Conservation (phyloP, 164 flowering plant genomes). For the Magnolia changhungtana region DNA sequence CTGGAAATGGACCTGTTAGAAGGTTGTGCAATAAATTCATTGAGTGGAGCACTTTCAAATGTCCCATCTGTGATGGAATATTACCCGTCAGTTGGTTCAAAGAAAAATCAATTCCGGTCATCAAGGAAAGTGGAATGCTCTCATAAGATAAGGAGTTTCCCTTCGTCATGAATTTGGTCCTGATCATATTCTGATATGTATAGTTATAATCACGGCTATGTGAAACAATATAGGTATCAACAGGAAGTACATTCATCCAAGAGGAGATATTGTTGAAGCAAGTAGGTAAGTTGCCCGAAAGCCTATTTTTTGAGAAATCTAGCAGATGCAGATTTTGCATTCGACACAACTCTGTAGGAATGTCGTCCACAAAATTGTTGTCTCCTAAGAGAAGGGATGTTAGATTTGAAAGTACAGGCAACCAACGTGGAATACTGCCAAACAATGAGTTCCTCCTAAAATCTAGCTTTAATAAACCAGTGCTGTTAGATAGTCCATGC, state of each 20-base stretch:
- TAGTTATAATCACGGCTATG: no score
- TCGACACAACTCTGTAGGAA: neutral
- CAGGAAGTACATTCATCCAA: neutral
- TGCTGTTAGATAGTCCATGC: neutral
- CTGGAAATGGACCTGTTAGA: neutral
- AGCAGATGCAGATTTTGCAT: neutral
- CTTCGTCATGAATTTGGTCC: neutral
- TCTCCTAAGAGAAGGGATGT: neutral
- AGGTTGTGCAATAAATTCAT: constrained; percentile 6
- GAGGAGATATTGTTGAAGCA: neutral
- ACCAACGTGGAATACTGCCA: neutral
- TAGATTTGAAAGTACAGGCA: neutral
- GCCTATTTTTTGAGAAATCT: neutral
- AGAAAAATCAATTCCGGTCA: constrained; percentile 5
- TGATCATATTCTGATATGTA: no score
- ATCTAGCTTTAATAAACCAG: neutral
- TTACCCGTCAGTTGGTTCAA: neutral
- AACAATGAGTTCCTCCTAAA: neutral
- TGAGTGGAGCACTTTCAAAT: neutral
- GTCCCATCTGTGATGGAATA: constrained; percentile 2
- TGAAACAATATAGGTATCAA: no score
- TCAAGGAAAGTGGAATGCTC: neutral
- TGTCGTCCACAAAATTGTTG: neutral
- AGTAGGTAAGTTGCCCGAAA: neutral
- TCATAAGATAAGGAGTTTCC: neutral